Conservation (phyloP, 108 stramenopile species). For the Phaeodactylum tricornutum region DNA sequence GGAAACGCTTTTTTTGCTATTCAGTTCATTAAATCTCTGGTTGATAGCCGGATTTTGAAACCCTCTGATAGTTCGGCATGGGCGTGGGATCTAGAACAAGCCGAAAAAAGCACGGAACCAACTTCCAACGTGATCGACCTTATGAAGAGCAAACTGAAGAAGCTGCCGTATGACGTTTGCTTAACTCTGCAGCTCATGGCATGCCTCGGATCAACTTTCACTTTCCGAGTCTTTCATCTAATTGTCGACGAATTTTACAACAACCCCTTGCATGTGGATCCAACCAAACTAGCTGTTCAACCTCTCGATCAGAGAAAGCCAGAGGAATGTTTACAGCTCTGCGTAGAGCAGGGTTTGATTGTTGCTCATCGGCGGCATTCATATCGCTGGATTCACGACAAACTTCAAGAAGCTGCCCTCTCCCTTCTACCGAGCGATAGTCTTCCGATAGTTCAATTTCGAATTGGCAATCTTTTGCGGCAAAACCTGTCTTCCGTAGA, state of each 20-base stretch:
- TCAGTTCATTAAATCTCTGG: constrained; percentile 7
- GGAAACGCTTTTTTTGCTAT: constrained; percentile 55
- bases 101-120: background rate
- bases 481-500: background rate
- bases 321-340: too few relatives aligned
- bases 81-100: constrained; percentile 3
- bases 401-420: constrained; percentile 20
- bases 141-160: background rate
- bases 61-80: background rate
- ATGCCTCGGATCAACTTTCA: too few relatives aligned
- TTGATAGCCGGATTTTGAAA: background rate
- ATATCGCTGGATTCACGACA: constrained; percentile 27
- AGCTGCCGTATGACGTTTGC: constrained; percentile 1
- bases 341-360: too few relatives aligned
- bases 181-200: too few relatives aligned
- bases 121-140: constrained; percentile 6
- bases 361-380: too few relatives aligned
- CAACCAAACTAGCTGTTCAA: too few relatives aligned
- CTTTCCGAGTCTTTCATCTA: too few relatives aligned
- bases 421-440: constrained; percentile 14
- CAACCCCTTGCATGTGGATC: too few relatives aligned
- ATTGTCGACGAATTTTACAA: too few relatives aligned
- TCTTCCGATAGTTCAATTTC: constrained; percentile 14
- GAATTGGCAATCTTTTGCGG: constrained; percentile 19
- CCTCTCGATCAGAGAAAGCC: too few relatives aligned